phyloP scores from a whole-genome alignment of 108 stramenopile species.

The Discostella stelligeroides region DNA sequence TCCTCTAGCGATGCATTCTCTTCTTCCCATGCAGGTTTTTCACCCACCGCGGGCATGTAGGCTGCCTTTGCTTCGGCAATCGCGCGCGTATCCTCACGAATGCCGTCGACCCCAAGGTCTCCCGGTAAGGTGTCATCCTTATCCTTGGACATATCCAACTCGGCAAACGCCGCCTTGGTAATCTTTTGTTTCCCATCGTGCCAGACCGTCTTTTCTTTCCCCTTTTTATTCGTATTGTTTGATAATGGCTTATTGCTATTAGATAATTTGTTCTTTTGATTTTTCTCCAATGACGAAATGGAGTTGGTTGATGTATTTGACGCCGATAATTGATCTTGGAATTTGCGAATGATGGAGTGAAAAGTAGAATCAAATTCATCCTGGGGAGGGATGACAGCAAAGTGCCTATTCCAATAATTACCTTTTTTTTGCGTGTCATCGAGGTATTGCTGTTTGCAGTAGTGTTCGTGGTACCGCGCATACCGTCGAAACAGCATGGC shows the following conservation, averaged over 20 bases:
- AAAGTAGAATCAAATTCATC: constrained; percentile 43
- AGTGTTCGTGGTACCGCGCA: constrained; percentile 33
- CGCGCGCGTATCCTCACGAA: constrained; percentile 57
- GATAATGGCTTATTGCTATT: constrained; percentile 22
- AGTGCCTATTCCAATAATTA: constrained; percentile 12
- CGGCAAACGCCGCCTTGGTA: constrained; percentile 72
- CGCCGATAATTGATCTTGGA: constrained; percentile 38
- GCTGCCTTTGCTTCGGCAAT: constrained; percentile 87
- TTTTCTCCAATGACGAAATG: constrained; percentile 15
- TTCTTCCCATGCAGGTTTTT: constrained; percentile 75
- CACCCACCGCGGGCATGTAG: constrained; percentile 83
- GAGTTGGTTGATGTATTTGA: constrained; percentile 12
- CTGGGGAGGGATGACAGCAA: constrained; percentile 24
- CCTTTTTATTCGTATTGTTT: constrained; percentile 41
- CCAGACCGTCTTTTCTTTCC: constrained; percentile 84
- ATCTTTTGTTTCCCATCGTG: constrained; percentile 83
- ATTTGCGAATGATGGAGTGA: constrained; percentile 38
- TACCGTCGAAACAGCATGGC: constrained; percentile 26
- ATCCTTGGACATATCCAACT: constrained; percentile 71
- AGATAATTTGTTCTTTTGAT: constrained; percentile 18
- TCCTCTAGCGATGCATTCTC: constrained; percentile 51
- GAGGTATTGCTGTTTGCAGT: constrained; percentile 17
- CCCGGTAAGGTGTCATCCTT: constrained; percentile 10
- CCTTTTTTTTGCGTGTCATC: not conserved
- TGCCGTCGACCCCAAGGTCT: constrained; percentile 19